Evolutionary conservation across 768 basidiomycete genomes (phyloP).

Genomic region (Asterophora lycoperdoides): DNA sequence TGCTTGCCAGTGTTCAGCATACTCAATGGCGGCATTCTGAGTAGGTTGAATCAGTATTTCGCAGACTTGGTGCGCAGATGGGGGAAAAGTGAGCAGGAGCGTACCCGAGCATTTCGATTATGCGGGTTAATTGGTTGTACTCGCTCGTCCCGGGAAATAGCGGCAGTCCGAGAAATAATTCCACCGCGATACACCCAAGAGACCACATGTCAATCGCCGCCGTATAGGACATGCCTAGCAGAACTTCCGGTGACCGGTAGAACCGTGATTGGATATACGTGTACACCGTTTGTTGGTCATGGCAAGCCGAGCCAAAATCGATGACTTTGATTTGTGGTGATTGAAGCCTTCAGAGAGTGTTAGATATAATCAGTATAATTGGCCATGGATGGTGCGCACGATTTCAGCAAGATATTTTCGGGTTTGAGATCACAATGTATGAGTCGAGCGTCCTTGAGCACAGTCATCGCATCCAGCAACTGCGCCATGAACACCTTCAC

Average conservation of each 20-base stretch:
- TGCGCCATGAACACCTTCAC: conserved; percentile 99
- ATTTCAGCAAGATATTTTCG: conserved; percentile 96
- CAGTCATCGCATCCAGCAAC: conserved; percentile 84
- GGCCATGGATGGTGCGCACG: conserved; percentile 44
- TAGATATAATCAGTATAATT: neutral
- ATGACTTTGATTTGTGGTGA: conserved; percentile 99
- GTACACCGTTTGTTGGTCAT: conserved; percentile 99
- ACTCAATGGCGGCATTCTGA: conserved; percentile 82
- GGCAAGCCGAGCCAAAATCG: conserved; percentile 98
- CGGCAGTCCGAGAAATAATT: conserved; percentile 93
- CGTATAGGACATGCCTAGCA: conserved; percentile 91
- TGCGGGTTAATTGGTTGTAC: conserved; percentile 96
- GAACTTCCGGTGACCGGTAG: conserved; percentile 96
- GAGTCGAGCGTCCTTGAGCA: conserved; percentile 91
- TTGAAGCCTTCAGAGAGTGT: conserved; percentile 59
- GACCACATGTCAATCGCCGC: conserved; percentile 99
- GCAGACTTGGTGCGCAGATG: neutral
- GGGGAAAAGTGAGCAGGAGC: conserved; percentile 25
- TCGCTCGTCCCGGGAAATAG: conserved; percentile 98
- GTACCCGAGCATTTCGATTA: conserved; percentile 97
- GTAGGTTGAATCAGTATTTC: conserved; percentile 3
- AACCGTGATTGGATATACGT: conserved; percentile 99
- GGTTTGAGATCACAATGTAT: conserved; percentile 99
- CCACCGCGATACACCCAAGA: conserved; percentile 96
- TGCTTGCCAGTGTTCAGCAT: conserved; percentile 98